Evolutionary conservation across 140 eudicot species (phyloP).

Genomic region (Erigeron philadelphicus): DNA sequence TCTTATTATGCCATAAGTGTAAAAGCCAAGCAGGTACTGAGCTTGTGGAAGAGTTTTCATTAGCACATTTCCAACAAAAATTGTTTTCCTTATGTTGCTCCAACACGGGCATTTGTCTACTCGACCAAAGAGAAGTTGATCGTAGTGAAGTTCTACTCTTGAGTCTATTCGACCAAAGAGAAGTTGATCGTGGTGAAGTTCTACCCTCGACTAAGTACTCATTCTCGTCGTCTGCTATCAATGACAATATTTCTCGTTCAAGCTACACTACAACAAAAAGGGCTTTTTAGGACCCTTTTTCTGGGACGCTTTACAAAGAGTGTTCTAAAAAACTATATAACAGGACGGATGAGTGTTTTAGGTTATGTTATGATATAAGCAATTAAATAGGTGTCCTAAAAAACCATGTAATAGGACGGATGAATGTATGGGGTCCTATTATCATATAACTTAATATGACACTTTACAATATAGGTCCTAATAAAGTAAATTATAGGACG

Average conservation of each 20-base stretch:
- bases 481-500: too few relatives aligned
- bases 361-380: too few relatives aligned
- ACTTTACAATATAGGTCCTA: too few relatives aligned
- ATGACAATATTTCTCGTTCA: slow-evolving; percentile 39
- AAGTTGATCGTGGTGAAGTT: slow-evolving; percentile 3
- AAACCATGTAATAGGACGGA: too few relatives aligned
- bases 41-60: not conserved
- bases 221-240: slow-evolving; percentile 47
- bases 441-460: too few relatives aligned
- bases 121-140: not conserved
- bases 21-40: slow-evolving; percentile 41
- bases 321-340: too few relatives aligned
- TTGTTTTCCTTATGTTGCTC: slow-evolving; percentile 14
- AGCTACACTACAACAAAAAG: too few relatives aligned
- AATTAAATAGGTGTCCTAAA: too few relatives aligned
- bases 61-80: slow-evolving; percentile 40
- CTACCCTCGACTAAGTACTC: slow-evolving; percentile 15
- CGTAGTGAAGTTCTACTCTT: not conserved
- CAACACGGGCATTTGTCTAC: not conserved
- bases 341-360: too few relatives aligned
- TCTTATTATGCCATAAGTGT: slow-evolving; percentile 49
- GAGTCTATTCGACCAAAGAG: not conserved
- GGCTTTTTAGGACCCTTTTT: too few relatives aligned
- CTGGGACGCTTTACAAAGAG: too few relatives aligned
- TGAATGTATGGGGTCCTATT: too few relatives aligned